Conservation (phyloP, 352 stramenopile genomes). For the Saprolegnia diclina region DNA sequence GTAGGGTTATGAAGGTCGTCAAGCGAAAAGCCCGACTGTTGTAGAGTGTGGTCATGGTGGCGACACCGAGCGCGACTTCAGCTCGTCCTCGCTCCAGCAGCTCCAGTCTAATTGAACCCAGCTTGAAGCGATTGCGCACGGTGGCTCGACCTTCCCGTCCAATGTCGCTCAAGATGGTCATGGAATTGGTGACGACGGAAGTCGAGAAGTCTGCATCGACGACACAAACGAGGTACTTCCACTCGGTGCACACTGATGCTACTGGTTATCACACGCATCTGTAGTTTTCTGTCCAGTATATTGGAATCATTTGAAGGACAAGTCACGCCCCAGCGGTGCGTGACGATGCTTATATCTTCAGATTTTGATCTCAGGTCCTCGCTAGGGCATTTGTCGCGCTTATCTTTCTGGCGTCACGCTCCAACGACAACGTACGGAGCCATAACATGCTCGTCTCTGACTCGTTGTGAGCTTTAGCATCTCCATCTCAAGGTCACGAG, state of each 20-base stretch:
- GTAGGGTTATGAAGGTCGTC: too few species aligned
- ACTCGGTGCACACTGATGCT: not conserved
- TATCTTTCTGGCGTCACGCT: constrained; percentile 3
- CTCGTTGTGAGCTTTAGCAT: not conserved
- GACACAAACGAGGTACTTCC: not conserved
- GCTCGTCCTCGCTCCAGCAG: not conserved
- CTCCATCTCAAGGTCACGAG: not conserved
- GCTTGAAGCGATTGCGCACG: not conserved
- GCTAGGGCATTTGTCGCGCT: constrained; percentile 2
- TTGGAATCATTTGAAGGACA: not conserved
- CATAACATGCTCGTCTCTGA: not conserved
- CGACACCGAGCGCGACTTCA: too few species aligned
- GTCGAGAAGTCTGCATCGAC: not conserved
- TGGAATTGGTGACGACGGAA: not conserved
- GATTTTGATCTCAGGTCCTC: not conserved
- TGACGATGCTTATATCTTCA: not conserved
- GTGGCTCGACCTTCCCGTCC: not conserved
- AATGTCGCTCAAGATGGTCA: not conserved
- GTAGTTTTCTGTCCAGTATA: not conserved
- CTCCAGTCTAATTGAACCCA: not conserved
- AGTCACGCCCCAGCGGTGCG: not conserved
- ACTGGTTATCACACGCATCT: not conserved
- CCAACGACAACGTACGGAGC: not conserved
- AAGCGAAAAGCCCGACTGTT: too few species aligned
- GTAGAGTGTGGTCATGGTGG: too few species aligned